These are phyloP conservation scores for Grosmannia clavigera DNA, from an alignment of 2,329 filamentous ascomycete genomes.

Conservation along the genomic window DNA sequence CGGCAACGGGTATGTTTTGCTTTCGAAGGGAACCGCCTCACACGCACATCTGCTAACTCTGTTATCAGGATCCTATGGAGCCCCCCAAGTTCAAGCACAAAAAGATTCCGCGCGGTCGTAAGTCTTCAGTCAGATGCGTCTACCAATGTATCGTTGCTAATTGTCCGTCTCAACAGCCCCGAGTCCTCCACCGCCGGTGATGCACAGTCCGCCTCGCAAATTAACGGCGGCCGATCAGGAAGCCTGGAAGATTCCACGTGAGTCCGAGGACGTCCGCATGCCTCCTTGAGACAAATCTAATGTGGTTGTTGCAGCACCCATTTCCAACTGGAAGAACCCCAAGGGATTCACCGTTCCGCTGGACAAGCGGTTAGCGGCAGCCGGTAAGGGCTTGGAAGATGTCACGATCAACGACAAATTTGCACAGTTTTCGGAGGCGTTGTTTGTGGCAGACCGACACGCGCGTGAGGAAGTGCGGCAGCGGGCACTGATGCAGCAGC, in stretches of 20 bases:
- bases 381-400: slow-evolving; percentile 84
- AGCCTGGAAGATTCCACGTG: slow-evolving; percentile 70
- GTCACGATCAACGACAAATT: slow-evolving; percentile 98
- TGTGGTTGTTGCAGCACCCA: slow-evolving; percentile 42
- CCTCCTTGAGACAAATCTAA: background rate
- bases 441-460: slow-evolving; percentile 90
- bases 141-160: background rate
- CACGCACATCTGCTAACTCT: background rate
- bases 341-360: slow-evolving; percentile 95
- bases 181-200: slow-evolving; percentile 81
- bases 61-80: slow-evolving; percentile 68
- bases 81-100: slow-evolving; percentile 98
- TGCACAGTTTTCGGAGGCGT: slow-evolving; percentile 84
- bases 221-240: slow-evolving; percentile 95
- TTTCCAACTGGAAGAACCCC: slow-evolving; percentile 98
- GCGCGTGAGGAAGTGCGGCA: slow-evolving; percentile 92
- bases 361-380: slow-evolving; percentile 89
- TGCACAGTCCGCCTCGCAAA: slow-evolving; percentile 90
- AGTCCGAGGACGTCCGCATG: slow-evolving; percentile 1
- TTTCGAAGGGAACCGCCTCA: background rate
- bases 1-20: slow-evolving; percentile 45
- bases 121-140: background rate
- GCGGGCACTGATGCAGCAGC: slow-evolving; percentile 87
- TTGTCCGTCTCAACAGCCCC: slow-evolving; percentile 35
- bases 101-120: slow-evolving; percentile 63